Base-by-base conservation (phyloP, 805 yeast species). In the Candida ipomoeae region DNA sequence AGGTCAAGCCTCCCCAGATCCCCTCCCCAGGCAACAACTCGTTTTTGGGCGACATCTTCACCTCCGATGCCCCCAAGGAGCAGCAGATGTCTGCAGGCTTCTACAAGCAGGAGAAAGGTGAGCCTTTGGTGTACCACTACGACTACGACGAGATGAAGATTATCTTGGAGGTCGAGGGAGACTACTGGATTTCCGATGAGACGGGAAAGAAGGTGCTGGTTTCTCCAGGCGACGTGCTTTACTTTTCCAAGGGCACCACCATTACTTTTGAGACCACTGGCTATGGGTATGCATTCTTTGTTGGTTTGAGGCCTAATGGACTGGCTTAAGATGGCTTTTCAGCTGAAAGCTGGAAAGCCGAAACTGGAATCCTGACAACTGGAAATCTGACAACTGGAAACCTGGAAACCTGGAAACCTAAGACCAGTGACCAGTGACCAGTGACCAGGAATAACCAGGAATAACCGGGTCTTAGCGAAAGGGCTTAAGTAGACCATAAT, bases 1-100 rank as follows among this genome's bases (percentile, higher is more conserved):
- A 71, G 17, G 70, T 76, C 54, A 75, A 71, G 65, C 86, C 85
- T 58, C 80, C 85, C 41, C 74, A 73, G 38, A 78, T 84, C 53
- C 82, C 85, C 50, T 74, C 84, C 49, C 83, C 84, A 66, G 84
- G 85, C 53, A 79, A 76, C 73, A 84, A 84, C 67, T 78, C 89
- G 6, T 84, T 81, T 74, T 74, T 84, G 54, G 85, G 87, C 48
- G 90, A 84, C 62, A 71, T 75, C 55, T 80, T 80, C 69, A 75
- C 83, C 39, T 79, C 85, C 18, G 82, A 80, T 26, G 84, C 83
- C 48, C 82, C 81, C 58, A 65, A 72, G 46, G 88, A 80, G 45
- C 67, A 82, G 63, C 81, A 80, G 64, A 80, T 84, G 56, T 68
- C 83, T 15, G 74, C 83, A 63, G 90, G 90, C 47, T 84, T 84